These are phyloP conservation scores for Begonia loranthoides DNA, from an alignment of 306 rosid genomes.

Conservation along the genomic window DNA sequence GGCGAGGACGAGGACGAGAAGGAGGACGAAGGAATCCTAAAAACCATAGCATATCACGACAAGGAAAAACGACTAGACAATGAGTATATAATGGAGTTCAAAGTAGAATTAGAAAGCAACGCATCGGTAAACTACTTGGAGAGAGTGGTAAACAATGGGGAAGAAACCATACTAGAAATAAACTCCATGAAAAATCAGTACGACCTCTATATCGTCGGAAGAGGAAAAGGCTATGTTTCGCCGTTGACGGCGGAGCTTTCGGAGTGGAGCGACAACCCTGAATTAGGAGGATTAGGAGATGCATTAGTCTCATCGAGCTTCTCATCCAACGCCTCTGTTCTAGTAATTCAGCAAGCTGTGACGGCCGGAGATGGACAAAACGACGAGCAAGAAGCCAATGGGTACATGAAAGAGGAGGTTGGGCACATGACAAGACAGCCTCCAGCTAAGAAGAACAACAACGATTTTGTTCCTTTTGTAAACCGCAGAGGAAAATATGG, in stretches of 20 bases:
- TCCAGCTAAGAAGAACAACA: too few species aligned
- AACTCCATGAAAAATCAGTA: slow-evolving; percentile 16
- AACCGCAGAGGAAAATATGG: too few species aligned
- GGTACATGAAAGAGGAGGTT: too few species aligned
- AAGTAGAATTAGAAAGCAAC: slow-evolving; percentile 7
- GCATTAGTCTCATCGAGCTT: slow-evolving; percentile 27
- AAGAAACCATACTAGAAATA: slow-evolving; percentile 16
- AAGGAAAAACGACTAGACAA: slow-evolving; percentile 26
- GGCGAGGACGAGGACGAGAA: slow-evolving; percentile 5
- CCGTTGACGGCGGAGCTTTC: slow-evolving; percentile 5
- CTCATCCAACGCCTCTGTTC: slow-evolving; percentile 22
- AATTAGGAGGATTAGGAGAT: slow-evolving; percentile 40
- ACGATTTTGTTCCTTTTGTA: too few species aligned
- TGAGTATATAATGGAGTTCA: slow-evolving; percentile 21
- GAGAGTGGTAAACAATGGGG: slow-evolving; percentile 13
- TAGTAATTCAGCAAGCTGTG: slow-evolving; percentile 28
- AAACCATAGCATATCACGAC: neutral
- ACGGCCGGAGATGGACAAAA: too few species aligned
- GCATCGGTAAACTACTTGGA: slow-evolving; percentile 20
- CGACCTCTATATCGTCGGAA: slow-evolving; percentile 39
- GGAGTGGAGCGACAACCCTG: slow-evolving; percentile 42
- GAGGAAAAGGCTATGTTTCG: slow-evolving; percentile 19
- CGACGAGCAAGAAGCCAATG: too few species aligned
- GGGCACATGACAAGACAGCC: too few species aligned
- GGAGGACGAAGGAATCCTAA: neutral